phyloP scores from a whole-genome alignment of 23 red algal species.

The Gracilaria vermiculophylla region DNA sequence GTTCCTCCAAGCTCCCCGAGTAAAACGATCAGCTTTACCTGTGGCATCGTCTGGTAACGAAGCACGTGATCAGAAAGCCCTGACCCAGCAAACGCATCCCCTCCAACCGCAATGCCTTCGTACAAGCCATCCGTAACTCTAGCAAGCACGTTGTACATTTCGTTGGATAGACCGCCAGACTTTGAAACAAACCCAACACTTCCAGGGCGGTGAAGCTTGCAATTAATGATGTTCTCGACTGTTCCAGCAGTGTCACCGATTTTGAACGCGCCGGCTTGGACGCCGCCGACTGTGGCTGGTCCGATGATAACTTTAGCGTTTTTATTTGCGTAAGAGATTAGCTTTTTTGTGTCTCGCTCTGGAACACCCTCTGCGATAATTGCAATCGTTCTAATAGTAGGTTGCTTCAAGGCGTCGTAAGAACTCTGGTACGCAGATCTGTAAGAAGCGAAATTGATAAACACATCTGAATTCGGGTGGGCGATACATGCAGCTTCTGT shows the following conservation, averaged over 20 bases:
- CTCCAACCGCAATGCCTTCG: constrained; percentile 96
- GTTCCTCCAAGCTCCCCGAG: constrained; percentile 97
- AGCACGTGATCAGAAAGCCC: constrained; percentile 91
- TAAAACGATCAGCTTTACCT: constrained; percentile 91
- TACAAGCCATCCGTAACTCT: constrained; percentile 91
- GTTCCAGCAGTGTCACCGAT: constrained; percentile 98
- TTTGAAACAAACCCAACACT: constrained; percentile 98
- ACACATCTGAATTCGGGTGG: constrained; percentile 89
- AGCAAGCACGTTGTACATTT: constrained; percentile 98
- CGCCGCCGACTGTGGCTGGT: constrained; percentile 94
- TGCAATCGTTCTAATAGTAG: constrained; percentile 75
- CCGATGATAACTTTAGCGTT: constrained; percentile 89
- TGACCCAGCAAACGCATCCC: constrained; percentile 93
- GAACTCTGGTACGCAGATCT: constrained; percentile 91
- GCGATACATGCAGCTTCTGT: constrained; percentile 73
- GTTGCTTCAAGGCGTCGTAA: constrained; percentile 59
- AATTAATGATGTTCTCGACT: constrained; percentile 93
- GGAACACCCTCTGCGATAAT: constrained; percentile 99
- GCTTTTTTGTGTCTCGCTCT: constrained; percentile 83
- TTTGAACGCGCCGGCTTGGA: constrained; percentile 95
- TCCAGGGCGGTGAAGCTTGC: constrained; percentile 94
- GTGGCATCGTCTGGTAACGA: constrained; percentile 76
- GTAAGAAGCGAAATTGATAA: constrained; percentile 93
- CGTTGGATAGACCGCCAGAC: constrained; percentile 95
- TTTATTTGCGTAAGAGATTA: constrained; percentile 73